A percentile compares a stretch with the other conserved stretches of the same genome.
These are phyloP conservation scores for Trichomonas gallinae DNA, from an alignment of 208 protist species.

Conservation along the genomic window DNA sequence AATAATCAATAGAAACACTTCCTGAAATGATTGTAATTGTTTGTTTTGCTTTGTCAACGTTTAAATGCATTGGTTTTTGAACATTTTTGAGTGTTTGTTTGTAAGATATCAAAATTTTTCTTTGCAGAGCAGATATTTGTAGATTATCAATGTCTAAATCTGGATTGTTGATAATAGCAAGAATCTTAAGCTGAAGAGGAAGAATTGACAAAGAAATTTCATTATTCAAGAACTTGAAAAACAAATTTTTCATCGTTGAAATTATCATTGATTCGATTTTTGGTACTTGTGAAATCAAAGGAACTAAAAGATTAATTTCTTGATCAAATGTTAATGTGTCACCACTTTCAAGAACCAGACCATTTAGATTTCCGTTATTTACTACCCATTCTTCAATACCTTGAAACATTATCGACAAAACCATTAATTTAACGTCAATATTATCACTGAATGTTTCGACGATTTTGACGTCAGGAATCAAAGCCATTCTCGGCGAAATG, in stretches of 20 bases:
- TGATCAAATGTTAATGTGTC: neutral
- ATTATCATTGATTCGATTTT: neutral
- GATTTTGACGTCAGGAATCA: neutral
- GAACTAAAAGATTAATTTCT: neutral
- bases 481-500: neutral
- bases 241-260: neutral
- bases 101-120: neutral
- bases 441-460: neutral
- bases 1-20: neutral
- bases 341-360: neutral
- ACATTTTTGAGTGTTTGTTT: neutral
- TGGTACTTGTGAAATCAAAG: neutral
- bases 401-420: neutral
- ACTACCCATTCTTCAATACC: neutral
- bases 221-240: neutral
- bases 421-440: neutral
- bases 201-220: neutral
- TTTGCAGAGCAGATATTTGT: neutral
- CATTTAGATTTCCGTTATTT: neutral
- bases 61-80: neutral
- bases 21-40: neutral
- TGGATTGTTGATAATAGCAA: neutral
- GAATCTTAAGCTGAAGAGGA: neutral
- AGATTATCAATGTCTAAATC: neutral
- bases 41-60: neutral